Percentiles rank a stretch among this genome's conserved stretches.
Conservation (phyloP, 2,329 filamentous ascomycete species). For the Penicillium sp. region DNA sequence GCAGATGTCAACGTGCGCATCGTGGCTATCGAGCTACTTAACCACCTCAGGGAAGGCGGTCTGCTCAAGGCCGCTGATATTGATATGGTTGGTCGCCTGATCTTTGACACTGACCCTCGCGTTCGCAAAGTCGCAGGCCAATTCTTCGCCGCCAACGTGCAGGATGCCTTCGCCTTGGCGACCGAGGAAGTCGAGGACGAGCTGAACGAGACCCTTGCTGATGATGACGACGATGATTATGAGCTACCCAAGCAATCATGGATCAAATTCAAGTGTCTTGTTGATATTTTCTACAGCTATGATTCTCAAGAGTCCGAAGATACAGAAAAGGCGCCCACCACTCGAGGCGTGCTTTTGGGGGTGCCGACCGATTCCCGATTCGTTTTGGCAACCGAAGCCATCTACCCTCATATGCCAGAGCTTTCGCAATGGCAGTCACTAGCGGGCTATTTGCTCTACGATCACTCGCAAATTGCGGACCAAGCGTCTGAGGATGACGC, state of each 20-base stretch:
- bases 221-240: constrained; percentile 69
- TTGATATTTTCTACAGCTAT: constrained; percentile 78
- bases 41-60: constrained; percentile 76
- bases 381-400: constrained; percentile 76
- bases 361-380: constrained; percentile 74
- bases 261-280: constrained; percentile 88
- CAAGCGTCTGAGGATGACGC: constrained; percentile 56
- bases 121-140: constrained; percentile 84
- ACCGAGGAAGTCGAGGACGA: constrained; percentile 81
- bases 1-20: constrained; percentile 77
- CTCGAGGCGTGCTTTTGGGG: constrained; percentile 53
- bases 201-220: constrained; percentile 71
- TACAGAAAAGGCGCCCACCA: constrained; percentile 24
- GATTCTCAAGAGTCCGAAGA: constrained; percentile 59
- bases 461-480: constrained; percentile 69
- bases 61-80: constrained; percentile 90
- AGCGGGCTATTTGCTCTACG: constrained; percentile 85
- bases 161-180: constrained; percentile 74
- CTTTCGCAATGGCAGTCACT: constrained; percentile 84
- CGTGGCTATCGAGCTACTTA: constrained; percentile 75
- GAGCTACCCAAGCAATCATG: constrained; percentile 75
- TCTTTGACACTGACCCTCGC: constrained; percentile 81
- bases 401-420: constrained; percentile 79
- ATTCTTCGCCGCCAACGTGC: constrained; percentile 87
- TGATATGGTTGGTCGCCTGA: constrained; percentile 78